phyloP scores from a whole-genome alignment of 306 rosid genomes.

The Sphenostylis stenocarpa region DNA sequence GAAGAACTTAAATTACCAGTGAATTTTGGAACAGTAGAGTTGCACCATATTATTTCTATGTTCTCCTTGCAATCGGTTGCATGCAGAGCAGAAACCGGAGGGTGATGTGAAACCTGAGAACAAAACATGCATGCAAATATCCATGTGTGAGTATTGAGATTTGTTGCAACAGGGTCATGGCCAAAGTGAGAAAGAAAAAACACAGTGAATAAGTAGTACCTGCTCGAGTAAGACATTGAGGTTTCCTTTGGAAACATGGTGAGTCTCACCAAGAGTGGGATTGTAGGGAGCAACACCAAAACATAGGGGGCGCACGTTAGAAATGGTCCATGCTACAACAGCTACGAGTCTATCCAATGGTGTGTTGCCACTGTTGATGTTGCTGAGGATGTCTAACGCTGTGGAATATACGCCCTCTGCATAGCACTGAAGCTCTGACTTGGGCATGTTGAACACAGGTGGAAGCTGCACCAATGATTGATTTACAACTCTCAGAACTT shows the following conservation, averaged over 20 bases:
- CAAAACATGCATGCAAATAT: background rate
- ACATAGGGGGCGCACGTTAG: slow-evolving; percentile 54
- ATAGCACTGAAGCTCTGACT: slow-evolving; percentile 72
- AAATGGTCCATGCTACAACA: slow-evolving; percentile 66
- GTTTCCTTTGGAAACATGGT: slow-evolving; percentile 64
- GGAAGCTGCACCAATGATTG: slow-evolving; percentile 46
- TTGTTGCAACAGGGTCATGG: background rate
- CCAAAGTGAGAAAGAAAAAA: background rate
- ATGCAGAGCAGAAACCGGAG: slow-evolving; percentile 77
- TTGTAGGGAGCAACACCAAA: slow-evolving; percentile 72
- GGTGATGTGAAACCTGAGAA: slow-evolving; percentile 79
- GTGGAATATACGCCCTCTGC: slow-evolving; percentile 62
- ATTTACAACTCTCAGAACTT: too few species aligned
- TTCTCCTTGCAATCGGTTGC: slow-evolving; percentile 58
- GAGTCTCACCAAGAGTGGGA: slow-evolving; percentile 85
- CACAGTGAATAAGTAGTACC: slow-evolving; percentile 35
- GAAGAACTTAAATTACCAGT: slow-evolving; percentile 38
- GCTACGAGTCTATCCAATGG: slow-evolving; percentile 54
- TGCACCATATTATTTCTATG: slow-evolving; percentile 62
- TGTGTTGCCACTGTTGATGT: slow-evolving; percentile 46
- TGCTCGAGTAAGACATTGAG: slow-evolving; percentile 71
- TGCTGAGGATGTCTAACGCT: slow-evolving; percentile 50
- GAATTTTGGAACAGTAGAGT: slow-evolving; percentile 50
- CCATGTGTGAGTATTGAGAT: background rate
- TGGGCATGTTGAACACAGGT: slow-evolving; percentile 69